Percentiles rank a stretch among this genome's conserved stretches.
These are phyloP conservation scores for Isoetes taiwanensis DNA, from an alignment of 75 land plant species.

Conservation along the genomic window DNA sequence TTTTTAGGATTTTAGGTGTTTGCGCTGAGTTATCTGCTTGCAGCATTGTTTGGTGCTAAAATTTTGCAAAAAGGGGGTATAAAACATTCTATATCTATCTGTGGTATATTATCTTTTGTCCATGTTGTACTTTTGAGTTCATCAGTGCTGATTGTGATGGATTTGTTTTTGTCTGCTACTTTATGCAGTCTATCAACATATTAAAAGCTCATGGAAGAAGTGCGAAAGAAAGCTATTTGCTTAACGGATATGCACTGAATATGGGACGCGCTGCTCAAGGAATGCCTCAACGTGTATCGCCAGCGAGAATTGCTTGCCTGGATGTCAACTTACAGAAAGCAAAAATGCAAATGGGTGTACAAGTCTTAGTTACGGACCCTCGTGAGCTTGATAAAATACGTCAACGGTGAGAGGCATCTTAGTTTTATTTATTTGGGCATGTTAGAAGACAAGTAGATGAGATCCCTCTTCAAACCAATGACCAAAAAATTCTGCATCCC, in stretches of 20 bases:
- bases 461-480: no score
- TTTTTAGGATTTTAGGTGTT: no score
- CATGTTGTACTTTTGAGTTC: no score
- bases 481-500: no score
- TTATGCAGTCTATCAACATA: conserved; percentile 64
- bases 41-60: no score
- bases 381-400: conserved; percentile 94
- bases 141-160: no score
- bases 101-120: no score
- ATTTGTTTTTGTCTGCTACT: neutral
- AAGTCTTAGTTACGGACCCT: conserved; percentile 84
- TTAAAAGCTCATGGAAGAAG: conserved; percentile 97
- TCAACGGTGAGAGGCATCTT: conserved; percentile 42
- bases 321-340: conserved; percentile 92
- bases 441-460: no score
- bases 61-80: no score
- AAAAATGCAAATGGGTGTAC: conserved; percentile 97
- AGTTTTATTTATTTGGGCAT: no score
- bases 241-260: conserved; percentile 93
- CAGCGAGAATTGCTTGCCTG: conserved; percentile 89
- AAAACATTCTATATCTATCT: no score
- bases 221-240: conserved; percentile 75
- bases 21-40: no score
- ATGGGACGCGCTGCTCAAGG: conserved; percentile 98
- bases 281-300: conserved; percentile 81